Percentiles rank a stretch among this genome's conserved stretches.
Evolutionary conservation across 495 filamentous ascomycete genomes (phyloP).

Genomic region (Trichoderma gamsii): DNA sequence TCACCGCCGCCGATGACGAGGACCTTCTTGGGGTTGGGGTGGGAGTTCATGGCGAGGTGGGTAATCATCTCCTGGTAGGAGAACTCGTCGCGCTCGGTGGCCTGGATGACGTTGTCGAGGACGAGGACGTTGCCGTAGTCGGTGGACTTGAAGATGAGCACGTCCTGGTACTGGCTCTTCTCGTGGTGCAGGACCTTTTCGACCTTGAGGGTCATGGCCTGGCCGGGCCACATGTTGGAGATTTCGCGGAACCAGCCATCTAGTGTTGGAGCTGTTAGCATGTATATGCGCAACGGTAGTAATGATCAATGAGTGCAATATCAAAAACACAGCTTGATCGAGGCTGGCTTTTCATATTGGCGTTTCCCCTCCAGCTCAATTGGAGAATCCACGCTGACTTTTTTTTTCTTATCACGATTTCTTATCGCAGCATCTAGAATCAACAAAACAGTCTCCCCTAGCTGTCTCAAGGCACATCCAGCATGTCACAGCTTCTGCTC

Average conservation of each 20-base stretch:
- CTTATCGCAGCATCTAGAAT: background rate
- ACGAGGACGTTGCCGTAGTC: conserved; percentile 97
- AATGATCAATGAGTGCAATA: background rate
- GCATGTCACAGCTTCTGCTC: background rate
- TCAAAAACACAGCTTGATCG: background rate
- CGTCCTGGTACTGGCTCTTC: conserved; percentile 98
- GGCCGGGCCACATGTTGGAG: conserved; percentile 96
- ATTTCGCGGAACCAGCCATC: conserved; percentile 99
- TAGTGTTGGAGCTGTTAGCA: conserved; percentile 26
- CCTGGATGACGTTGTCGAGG: conserved; percentile 97
- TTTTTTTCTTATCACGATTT: background rate
- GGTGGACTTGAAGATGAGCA: conserved; percentile 94
- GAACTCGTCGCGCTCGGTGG: conserved; percentile 97
- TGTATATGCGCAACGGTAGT: too few species aligned
- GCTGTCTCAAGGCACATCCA: background rate
- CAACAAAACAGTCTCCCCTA: background rate
- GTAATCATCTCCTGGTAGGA: conserved; percentile 99
- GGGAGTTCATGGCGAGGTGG: conserved; percentile 95
- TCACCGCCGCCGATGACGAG: conserved; percentile 97
- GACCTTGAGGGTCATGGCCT: conserved; percentile 97
- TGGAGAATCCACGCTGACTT: background rate
- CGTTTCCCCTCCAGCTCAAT: background rate
- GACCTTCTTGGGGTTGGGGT: conserved; percentile 95
- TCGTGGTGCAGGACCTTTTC: conserved; percentile 97
- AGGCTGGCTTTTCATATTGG: background rate